Percentiles rank a stretch among this genome's conserved stretches.
Conservation (phyloP, 768 basidiomycete genomes). For the Hericium alpestre region DNA sequence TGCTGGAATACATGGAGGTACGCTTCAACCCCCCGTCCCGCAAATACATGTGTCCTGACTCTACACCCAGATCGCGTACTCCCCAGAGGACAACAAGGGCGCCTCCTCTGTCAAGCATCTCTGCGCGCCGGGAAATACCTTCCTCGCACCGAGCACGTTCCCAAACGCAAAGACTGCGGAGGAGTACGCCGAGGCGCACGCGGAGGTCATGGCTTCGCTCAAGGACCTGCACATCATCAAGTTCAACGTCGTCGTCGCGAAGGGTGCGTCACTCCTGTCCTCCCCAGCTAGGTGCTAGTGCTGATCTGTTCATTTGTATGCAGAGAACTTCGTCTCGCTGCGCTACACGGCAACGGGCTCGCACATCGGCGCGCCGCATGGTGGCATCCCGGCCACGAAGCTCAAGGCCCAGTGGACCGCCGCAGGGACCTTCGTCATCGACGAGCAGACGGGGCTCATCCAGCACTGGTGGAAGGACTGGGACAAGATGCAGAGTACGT, state of each 20-base stretch:
- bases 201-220: conserved; percentile 10
- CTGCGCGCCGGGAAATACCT: conserved; percentile 6
- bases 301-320: neutral
- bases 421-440: conserved; percentile 11
- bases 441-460: conserved; percentile 9
- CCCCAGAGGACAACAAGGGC: conserved; percentile 9
- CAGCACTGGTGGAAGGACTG: conserved; percentile 14
- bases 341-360: conserved; percentile 12
- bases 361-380: conserved; percentile 6
- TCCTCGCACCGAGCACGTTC: conserved; percentile 12
- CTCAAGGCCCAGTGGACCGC: conserved; percentile 11
- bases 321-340: conserved; percentile 11
- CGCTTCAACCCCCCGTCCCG: neutral
- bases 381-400: conserved; percentile 6
- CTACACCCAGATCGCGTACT: conserved; percentile 10
- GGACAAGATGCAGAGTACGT: conserved; percentile 14
- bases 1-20: conserved; percentile 14
- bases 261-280: neutral
- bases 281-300: neutral
- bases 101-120: conserved; percentile 9
- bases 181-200: conserved; percentile 10
- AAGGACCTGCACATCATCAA: conserved; percentile 10
- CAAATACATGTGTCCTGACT: too few species aligned
- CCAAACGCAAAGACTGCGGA: conserved; percentile 8
- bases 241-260: conserved; percentile 13